Conservation (phyloP, 1,139 yeast genomes). For the Hemisphaericaspora xylanilytica region DNA sequence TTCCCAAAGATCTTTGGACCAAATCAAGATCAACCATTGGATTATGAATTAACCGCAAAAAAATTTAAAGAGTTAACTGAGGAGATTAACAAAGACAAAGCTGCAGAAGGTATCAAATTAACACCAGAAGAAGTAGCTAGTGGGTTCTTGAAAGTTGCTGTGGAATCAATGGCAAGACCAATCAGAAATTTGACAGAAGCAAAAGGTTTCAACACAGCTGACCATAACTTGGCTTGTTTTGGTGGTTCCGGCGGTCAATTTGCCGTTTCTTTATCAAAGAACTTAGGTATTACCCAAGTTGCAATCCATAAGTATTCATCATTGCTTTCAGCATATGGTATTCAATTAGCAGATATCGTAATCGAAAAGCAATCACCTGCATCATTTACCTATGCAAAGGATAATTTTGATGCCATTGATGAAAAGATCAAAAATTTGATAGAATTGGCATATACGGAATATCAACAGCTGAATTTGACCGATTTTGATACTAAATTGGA, state of each 20-base stretch:
- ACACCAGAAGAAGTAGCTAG: slow-evolving; percentile 42
- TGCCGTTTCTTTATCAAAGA: slow-evolving; percentile 38
- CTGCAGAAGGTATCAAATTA: slow-evolving; percentile 19
- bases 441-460: slow-evolving; percentile 30
- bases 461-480: slow-evolving; percentile 29
- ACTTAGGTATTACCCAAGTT: slow-evolving; percentile 36
- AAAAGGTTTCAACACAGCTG: slow-evolving; percentile 39
- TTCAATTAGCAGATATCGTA: slow-evolving; percentile 45
- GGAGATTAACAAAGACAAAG: slow-evolving; percentile 30
- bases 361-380: slow-evolving; percentile 67
- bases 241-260: slow-evolving; percentile 52
- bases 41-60: slow-evolving; percentile 27
- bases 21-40: slow-evolving; percentile 39
- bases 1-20: slow-evolving; percentile 48
- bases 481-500: slow-evolving; percentile 42
- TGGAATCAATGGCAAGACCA: slow-evolving; percentile 48
- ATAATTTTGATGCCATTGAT: slow-evolving; percentile 22
- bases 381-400: slow-evolving; percentile 26
- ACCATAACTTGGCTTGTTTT: slow-evolving; percentile 44
- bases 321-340: slow-evolving; percentile 45
- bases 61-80: slow-evolving; percentile 35
- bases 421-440: slow-evolving; percentile 24
- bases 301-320: slow-evolving; percentile 47
- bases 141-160: slow-evolving; percentile 46
- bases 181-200: slow-evolving; percentile 46